Conservation (phyloP, 371 early-diverging fungal species). For the Syncephalastrum sp. region DNA sequence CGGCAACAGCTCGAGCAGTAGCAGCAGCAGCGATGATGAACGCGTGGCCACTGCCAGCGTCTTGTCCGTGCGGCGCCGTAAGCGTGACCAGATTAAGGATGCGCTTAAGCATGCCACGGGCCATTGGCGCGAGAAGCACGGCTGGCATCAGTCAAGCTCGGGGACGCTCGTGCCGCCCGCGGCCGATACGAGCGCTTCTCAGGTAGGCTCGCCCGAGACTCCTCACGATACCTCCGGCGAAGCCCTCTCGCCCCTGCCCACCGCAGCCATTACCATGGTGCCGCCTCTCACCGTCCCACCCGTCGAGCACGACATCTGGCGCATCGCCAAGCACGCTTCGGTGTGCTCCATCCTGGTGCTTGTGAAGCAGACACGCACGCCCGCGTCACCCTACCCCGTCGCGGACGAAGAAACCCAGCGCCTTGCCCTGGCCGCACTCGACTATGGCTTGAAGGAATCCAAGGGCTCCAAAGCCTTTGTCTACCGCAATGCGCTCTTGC, state of each 20-base stretch:
- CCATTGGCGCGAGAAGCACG: conserved; percentile 40
- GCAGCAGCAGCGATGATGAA: conserved; percentile 22
- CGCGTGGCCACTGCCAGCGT: conserved; percentile 4
- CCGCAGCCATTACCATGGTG: conserved; percentile 2
- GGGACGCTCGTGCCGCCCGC: conserved; percentile 1
- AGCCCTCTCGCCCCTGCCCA: not conserved
- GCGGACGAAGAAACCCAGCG: conserved; percentile 25
- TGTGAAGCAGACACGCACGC: not conserved
- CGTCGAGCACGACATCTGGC: conserved; percentile 31
- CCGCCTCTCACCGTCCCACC: conserved; percentile 16
- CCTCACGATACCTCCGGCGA: conserved; percentile 5
- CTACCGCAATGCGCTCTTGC: conserved; percentile 28
- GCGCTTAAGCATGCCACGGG: conserved; percentile 31
- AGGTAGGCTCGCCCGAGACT: not conserved
- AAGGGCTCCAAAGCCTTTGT: conserved; percentile 21
- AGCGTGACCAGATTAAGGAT: conserved; percentile 29
- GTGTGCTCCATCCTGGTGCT: conserved; percentile 36
- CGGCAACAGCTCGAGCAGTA: conserved; percentile 10
- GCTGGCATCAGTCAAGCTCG: conserved; percentile 19
- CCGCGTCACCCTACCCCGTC: not conserved
- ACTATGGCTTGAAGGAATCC: conserved; percentile 24
- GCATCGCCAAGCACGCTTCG: conserved; percentile 38
- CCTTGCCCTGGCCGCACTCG: conserved; percentile 32
- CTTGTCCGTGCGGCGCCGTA: conserved; percentile 10
- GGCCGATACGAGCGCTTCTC: conserved; percentile 1